Base-by-base conservation (phyloP, 495 filamentous ascomycete species). In the Aspergillus taichungensis region DNA sequence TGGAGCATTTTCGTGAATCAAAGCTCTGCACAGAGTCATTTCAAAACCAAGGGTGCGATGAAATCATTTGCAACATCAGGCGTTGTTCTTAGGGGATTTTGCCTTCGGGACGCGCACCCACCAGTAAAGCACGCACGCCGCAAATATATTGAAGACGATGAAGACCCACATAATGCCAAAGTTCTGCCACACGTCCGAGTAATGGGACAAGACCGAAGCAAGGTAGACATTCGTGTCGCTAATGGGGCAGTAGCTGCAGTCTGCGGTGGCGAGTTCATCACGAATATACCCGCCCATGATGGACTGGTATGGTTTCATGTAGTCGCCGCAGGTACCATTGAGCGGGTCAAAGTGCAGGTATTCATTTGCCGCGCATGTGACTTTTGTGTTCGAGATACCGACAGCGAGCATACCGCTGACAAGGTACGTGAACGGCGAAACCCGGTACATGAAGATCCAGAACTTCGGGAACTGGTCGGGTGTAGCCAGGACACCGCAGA, bases 311-410 rank as follows among this genome's bases (percentile, higher is more conserved):
- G 36, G 13, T n/a, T 37, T 8, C 50, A 70, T 52, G 30, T 76
- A 78, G 8, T 53, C 34, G 24, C 56, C 43, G 10, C 50, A 52
- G 5, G 50, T 48, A 37, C 65, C 65, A 8, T 52, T 40, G 1
- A 69, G 69, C 0, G 81, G 74, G 8, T 65, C 52, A 50, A 87
- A 79, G 8, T 61, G 50, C 8, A 76, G 49, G 29, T 68, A 62
- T 54, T 87, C 83, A 37, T 73, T 69, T 0, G 46, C 7, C n/a
- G 75, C 64, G 59, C 83, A 87, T 0, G 54, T 13, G 3, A 83
- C 74, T 0, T 55, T 4, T 0, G 74, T 73, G 30, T 79, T 75
- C 40, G 75, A 77, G 3, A 86, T 58, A 3, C 65, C 72, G 0
- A 68, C 64, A 1, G 75, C 66, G 9, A 80, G 50, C 66, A 83